Evolutionary conservation across 805 yeast genomes (phyloP).

Genomic region (Candida ortonii): DNA sequence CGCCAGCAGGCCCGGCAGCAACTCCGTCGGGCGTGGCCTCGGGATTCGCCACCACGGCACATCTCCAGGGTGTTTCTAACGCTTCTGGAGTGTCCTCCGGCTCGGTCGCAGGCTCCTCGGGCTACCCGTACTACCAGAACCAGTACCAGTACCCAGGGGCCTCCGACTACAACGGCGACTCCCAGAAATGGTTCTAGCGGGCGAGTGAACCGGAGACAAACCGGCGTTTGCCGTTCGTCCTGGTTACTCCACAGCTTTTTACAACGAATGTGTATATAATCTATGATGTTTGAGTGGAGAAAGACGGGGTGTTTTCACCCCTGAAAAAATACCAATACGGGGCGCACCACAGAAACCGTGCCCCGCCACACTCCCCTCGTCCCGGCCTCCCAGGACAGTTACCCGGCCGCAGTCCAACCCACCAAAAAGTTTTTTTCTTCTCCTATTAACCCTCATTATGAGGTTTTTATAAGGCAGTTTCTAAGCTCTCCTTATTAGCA

Average conservation of each 20-base stretch:
- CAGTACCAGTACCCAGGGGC: conserved; percentile 24
- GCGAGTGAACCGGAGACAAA: too few species aligned
- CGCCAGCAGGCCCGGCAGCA: conserved; percentile 13
- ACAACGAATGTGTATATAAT: too few species aligned
- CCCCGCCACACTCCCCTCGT: too few species aligned
- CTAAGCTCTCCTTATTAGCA: conserved; percentile 5
- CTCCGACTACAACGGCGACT: conserved; percentile 20
- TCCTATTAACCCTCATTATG: conserved; percentile 7
- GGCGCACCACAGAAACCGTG: too few species aligned
- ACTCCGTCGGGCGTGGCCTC: conserved; percentile 17
- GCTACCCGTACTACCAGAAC: conserved; percentile 26
- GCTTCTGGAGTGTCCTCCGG: conserved; percentile 14
- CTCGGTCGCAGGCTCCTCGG: conserved; percentile 12
- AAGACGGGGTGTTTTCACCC: too few species aligned
- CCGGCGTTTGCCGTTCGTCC: too few species aligned
- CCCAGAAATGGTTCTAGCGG: conserved; percentile 29
- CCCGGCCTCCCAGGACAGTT: too few species aligned
- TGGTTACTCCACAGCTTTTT: too few species aligned
- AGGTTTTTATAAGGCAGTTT: conserved; percentile 11
- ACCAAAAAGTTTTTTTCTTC: conserved; percentile 6
- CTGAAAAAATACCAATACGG: too few species aligned
- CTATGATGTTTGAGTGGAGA: too few species aligned
- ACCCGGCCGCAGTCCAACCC: conserved; percentile 11
- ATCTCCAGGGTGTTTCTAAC: conserved; percentile 19
- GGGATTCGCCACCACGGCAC: conserved; percentile 15